A percentile compares a stretch with the other conserved stretches of the same genome.
phyloP scores from a whole-genome alignment of 768 basidiomycete genomes.

The Termitomyces sp. region DNA sequence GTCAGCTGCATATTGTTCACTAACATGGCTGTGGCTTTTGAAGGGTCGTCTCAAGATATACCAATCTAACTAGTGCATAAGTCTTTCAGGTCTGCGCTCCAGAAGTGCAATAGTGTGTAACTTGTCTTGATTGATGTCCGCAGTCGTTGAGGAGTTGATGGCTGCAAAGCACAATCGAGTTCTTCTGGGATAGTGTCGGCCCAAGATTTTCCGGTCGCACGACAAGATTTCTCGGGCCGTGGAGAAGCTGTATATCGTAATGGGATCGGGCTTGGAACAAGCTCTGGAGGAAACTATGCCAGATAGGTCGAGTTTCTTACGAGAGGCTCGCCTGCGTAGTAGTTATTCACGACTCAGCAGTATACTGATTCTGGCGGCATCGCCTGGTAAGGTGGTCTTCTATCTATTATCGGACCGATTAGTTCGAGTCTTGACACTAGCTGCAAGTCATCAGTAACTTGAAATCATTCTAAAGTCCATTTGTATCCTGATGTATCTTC shows the following conservation, averaged over 20 bases:
- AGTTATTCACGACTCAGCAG: constrained; percentile 27
- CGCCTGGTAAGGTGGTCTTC: neutral
- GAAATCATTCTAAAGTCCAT: neutral
- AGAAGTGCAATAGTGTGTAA: no score
- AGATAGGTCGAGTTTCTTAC: constrained; percentile 25
- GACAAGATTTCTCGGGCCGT: no score
- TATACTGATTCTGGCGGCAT: constrained; percentile 6
- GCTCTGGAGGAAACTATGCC: constrained; percentile 26
- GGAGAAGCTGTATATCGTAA: constrained; percentile 1
- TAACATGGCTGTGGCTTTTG: no score
- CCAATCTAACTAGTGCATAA: no score
- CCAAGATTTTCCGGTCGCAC: no score
- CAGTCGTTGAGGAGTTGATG: no score
- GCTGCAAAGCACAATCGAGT: no score
- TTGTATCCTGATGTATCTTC: neutral
- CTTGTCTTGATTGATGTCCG: no score
- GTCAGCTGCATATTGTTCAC: no score
- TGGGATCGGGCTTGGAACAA: constrained; percentile 22
- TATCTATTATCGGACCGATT: neutral
- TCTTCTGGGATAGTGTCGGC: no score
- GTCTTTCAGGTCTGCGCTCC: no score
- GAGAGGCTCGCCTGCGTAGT: constrained; percentile 29
- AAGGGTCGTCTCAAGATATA: no score
- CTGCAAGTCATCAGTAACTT: neutral
- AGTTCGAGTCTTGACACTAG: neutral